Evolutionary conservation across 768 basidiomycete species (phyloP).

Genomic region (Trametopsis cervina): DNA sequence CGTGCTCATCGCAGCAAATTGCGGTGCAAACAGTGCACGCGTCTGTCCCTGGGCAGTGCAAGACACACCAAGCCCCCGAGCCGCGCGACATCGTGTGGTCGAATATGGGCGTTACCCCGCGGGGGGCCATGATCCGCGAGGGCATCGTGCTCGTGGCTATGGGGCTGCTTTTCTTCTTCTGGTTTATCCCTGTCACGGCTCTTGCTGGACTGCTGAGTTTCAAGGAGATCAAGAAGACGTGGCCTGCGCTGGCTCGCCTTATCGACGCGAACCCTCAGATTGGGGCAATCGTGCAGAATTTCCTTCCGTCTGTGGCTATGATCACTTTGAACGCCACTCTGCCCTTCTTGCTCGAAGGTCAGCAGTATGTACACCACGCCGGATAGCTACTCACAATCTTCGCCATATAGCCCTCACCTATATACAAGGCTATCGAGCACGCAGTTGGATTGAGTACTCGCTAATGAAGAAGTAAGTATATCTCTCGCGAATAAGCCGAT

Average conservation of each 20-base stretch:
- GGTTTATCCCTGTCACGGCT: slow-evolving; percentile 86
- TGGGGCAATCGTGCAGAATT: slow-evolving; percentile 88
- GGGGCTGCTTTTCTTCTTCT: slow-evolving; percentile 75
- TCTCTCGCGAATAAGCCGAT: not conserved
- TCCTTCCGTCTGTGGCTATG: slow-evolving; percentile 85
- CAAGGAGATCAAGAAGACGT: slow-evolving; percentile 83
- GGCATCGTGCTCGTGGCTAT: slow-evolving; percentile 65
- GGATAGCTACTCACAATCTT: slow-evolving; percentile 5
- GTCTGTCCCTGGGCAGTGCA: slow-evolving; percentile 54
- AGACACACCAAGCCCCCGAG: slow-evolving; percentile 79
- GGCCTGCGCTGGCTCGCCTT: slow-evolving; percentile 81
- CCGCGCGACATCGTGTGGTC: slow-evolving; percentile 95
- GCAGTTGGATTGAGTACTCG: slow-evolving; percentile 92
- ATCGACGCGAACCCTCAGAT: slow-evolving; percentile 80
- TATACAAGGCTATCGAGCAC: slow-evolving; percentile 82
- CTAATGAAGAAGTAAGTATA: slow-evolving; percentile 76
- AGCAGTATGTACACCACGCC: no score
- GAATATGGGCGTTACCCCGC: slow-evolving; percentile 66
- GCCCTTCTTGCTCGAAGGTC: slow-evolving; percentile 87
- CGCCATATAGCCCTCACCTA: slow-evolving; percentile 58
- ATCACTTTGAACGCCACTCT: slow-evolving; percentile 83
- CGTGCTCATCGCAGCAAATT: slow-evolving; percentile 52
- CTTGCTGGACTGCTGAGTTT: slow-evolving; percentile 87
- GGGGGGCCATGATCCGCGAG: slow-evolving; percentile 58
- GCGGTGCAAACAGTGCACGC: slow-evolving; percentile 82